Evolutionary conservation across 306 rosid species (phyloP).

Genomic region (Malus fusca): DNA sequence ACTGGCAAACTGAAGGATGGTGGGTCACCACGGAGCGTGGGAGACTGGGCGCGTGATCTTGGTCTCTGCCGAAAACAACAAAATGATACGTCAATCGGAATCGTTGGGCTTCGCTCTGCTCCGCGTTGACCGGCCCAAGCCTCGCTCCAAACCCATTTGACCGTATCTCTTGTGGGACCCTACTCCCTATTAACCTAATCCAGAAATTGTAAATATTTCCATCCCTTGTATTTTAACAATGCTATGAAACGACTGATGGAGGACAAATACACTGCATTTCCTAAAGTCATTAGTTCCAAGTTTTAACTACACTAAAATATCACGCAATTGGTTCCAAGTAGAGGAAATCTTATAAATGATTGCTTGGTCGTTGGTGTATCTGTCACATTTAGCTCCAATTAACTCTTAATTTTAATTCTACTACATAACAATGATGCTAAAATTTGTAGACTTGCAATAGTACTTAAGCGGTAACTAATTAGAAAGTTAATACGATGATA

Average conservation of each 20-base stretch:
- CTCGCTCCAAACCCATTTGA: conserved; percentile 33
- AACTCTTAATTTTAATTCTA: too few species aligned
- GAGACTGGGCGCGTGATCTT: not conserved
- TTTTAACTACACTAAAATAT: not conserved
- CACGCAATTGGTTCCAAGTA: not conserved
- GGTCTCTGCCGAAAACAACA: not conserved
- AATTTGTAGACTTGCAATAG: too few species aligned
- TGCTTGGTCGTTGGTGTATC: too few species aligned
- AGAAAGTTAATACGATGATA: too few species aligned
- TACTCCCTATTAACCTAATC: too few species aligned
- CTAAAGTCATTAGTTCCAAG: not conserved
- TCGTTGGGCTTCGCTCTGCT: conserved; percentile 31
- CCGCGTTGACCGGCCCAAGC: conserved; percentile 73
- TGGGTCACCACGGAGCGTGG: not conserved
- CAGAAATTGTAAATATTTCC: too few species aligned
- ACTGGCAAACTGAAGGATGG: not conserved
- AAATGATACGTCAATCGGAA: conserved; percentile 12
- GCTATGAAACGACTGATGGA: not conserved
- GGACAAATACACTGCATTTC: not conserved
- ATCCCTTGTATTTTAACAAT: not conserved
- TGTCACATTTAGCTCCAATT: too few species aligned
- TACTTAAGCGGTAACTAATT: too few species aligned
- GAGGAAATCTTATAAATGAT: not conserved
- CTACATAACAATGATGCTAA: too few species aligned
- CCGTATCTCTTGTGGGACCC: conserved; percentile 39